phyloP scores from a whole-genome alignment of 305 asterid species.

The Lippia alba region DNA sequence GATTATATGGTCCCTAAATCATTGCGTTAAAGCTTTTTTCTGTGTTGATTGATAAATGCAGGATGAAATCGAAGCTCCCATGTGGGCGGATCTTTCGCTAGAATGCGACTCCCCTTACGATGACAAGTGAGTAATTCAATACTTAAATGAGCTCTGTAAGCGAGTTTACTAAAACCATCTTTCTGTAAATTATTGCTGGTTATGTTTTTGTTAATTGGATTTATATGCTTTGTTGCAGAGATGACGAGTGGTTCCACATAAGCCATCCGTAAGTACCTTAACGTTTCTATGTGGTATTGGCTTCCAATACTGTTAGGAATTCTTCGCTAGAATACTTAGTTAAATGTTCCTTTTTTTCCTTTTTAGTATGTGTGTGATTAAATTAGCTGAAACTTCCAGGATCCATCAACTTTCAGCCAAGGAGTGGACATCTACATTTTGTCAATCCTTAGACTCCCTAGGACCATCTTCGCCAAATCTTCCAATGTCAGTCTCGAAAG shows the following conservation, averaged over 20 bases:
- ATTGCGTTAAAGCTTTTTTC: conserved; percentile 4
- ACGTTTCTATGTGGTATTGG: not conserved
- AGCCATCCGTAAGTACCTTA: conserved; percentile 50
- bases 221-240: conserved; percentile 43
- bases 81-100: conserved; percentile 52
- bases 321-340: conserved; percentile 13
- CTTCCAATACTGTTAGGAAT: not conserved
- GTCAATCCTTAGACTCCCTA: conserved; percentile 19
- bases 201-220: conserved; percentile 4
- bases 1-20: conserved; percentile 1
- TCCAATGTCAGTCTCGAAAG: conserved; percentile 51
- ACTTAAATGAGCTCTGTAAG: not conserved
- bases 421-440: conserved; percentile 38
- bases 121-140: conserved; percentile 41
- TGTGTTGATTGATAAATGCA: conserved; percentile 35
- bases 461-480: conserved; percentile 49
- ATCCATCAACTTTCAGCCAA: conserved; percentile 51
- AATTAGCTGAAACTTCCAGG: conserved; percentile 40
- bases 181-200: no score
- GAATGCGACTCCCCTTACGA: conserved; percentile 41
- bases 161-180: not conserved
- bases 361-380: conserved; percentile 11
- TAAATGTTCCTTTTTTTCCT: not conserved
- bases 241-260: conserved; percentile 57
- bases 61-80: conserved; percentile 60